These are phyloP conservation scores for Boletus sensibilis DNA, from an alignment of 768 basidiomycete species.

Conservation along the genomic window DNA sequence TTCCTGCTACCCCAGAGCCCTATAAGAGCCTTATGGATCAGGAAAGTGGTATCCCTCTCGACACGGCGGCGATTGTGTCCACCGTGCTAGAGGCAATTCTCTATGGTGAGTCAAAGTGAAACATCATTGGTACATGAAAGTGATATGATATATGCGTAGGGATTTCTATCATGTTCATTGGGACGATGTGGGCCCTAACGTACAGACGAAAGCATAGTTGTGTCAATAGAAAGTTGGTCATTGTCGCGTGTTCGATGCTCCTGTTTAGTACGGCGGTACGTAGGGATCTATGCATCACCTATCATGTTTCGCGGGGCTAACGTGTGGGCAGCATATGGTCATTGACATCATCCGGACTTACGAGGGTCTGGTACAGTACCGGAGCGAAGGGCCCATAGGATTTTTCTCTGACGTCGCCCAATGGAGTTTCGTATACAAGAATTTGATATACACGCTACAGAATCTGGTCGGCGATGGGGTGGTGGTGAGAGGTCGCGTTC, in stretches of 20 bases:
- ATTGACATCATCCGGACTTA: conserved; percentile 20
- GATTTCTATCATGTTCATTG: conserved; percentile 31
- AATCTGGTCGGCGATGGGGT: conserved; percentile 28
- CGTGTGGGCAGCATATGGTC: conserved; percentile 10
- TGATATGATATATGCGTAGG: conserved; percentile 13
- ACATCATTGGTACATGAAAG: neutral
- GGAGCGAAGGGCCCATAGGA: conserved; percentile 22
- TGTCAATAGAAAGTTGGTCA: conserved; percentile 15
- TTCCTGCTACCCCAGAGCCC: neutral
- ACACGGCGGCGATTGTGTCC: conserved; percentile 25
- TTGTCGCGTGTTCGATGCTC: conserved; percentile 19
- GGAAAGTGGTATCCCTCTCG: conserved; percentile 13
- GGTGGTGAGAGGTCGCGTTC: conserved; percentile 9
- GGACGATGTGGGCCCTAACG: conserved; percentile 25
- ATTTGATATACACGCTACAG: conserved; percentile 17
- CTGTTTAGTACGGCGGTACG: conserved; percentile 21
- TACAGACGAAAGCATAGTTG: neutral
- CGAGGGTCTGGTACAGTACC: conserved; percentile 23
- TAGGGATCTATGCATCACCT: neutral
- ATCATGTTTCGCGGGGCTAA: neutral
- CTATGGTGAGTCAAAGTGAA: neutral
- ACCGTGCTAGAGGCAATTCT: neutral
- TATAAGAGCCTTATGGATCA: neutral
- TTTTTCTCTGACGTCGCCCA: conserved; percentile 28
- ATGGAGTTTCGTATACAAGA: conserved; percentile 31